A percentile compares a stretch with the other conserved stretches of the same genome.
Conservation (phyloP, 208 protist species). For the Jaenimonas drosophilae region DNA sequence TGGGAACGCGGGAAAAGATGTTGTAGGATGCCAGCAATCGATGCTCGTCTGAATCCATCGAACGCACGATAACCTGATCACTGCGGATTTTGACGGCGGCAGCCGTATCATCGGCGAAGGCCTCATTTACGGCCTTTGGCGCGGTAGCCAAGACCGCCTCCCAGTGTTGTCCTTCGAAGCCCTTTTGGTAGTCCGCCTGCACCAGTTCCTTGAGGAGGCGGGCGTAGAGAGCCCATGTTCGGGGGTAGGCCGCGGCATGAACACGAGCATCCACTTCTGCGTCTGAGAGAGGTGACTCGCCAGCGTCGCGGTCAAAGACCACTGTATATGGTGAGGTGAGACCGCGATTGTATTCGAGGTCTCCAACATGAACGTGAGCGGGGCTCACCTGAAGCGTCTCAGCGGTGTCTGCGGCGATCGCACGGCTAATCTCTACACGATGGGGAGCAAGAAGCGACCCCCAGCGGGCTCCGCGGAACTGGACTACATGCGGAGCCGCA, state of each 20-base stretch:
- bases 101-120: background rate
- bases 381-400: background rate
- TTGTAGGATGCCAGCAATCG: background rate
- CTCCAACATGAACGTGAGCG: too few species aligned
- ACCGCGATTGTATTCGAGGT: too few species aligned
- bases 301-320: too few species aligned
- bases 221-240: slow-evolving; percentile 39
- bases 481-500: background rate
- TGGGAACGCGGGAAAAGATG: background rate
- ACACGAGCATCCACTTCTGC: slow-evolving; percentile 2
- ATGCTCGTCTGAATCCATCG: background rate
- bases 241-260: slow-evolving; percentile 10
- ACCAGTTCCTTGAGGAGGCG: too few species aligned
- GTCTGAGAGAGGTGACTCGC: too few species aligned
- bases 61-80: background rate
- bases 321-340: too few species aligned
- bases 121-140: slow-evolving; percentile 35
- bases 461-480: background rate
- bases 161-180: slow-evolving; percentile 57
- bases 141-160: slow-evolving; percentile 44
- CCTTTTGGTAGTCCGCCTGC: too few species aligned
- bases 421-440: background rate
- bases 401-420: background rate
- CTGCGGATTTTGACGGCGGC: background rate
- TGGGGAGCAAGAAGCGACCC: background rate